phyloP scores from a whole-genome alignment of 176 grass and related monocot genomes.

The Oryza longistaminata region DNA sequence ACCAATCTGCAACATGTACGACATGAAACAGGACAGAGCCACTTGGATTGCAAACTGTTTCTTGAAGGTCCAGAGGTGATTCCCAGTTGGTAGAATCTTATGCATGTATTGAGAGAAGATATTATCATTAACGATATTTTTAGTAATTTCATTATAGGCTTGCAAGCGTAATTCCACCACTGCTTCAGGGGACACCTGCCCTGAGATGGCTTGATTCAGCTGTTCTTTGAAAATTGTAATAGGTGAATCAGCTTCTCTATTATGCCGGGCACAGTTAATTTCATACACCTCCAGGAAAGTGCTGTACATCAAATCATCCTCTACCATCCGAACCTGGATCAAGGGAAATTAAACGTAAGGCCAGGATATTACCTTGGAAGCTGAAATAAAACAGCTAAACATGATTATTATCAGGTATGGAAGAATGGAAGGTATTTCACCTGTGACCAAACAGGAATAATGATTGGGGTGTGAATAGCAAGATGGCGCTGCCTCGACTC shows the following conservation, averaged over 20 bases:
- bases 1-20: constrained; percentile 97
- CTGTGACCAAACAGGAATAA: constrained; percentile 99
- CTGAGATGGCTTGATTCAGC: constrained; percentile 94
- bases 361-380: constrained; percentile 4
- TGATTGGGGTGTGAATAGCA: constrained; percentile 95
- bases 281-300: constrained; percentile 99
- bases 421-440: constrained; percentile 38
- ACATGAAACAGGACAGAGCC: constrained; percentile 97
- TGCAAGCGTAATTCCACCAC: constrained; percentile 88
- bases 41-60: constrained; percentile 96
- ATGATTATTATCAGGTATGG: constrained; percentile 15
- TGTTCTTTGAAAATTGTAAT: constrained; percentile 98
- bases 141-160: constrained; percentile 97
- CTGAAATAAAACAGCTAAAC: constrained; percentile 14
- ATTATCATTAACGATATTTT: constrained; percentile 89
- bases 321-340: constrained; percentile 97
- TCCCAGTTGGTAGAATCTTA: constrained; percentile 94
- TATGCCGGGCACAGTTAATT: constrained; percentile 95
- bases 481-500: constrained; percentile 90
- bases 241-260: constrained; percentile 92
- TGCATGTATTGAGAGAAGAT: constrained; percentile 99
- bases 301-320: constrained; percentile 99
- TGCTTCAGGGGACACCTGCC: constrained; percentile 90
- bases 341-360: constrained; percentile 23
- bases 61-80: constrained; percentile 97